A percentile compares a stretch with the other conserved stretches of the same genome.
Evolutionary conservation across 2,329 filamentous ascomycete species (phyloP).

Genomic region (Ophiosphaerella korrae): DNA sequence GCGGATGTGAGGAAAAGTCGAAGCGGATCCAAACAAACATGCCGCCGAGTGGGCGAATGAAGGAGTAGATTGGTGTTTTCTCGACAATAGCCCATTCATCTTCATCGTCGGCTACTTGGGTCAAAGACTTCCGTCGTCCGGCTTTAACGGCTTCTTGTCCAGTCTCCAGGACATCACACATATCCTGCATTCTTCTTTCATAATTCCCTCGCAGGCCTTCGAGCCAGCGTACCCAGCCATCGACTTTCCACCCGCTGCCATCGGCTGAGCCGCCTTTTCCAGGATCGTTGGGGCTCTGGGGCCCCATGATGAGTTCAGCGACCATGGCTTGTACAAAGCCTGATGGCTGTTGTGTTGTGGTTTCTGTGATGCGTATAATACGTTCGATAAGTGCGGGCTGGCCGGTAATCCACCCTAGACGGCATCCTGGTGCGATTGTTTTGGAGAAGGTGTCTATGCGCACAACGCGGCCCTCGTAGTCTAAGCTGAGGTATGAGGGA

Average conservation of each 20-base stretch:
- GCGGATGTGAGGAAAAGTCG: conserved; percentile 73
- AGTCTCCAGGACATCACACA: conserved; percentile 75
- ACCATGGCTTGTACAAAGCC: conserved; percentile 89
- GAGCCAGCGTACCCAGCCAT: conserved; percentile 91
- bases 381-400: conserved; percentile 80
- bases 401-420: conserved; percentile 88
- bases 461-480: conserved; percentile 84
- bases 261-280: conserved; percentile 53
- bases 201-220: conserved; percentile 82
- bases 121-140: conserved; percentile 51
- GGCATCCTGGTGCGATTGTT: conserved; percentile 85
- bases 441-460: conserved; percentile 94
- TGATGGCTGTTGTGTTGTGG: conserved; percentile 79
- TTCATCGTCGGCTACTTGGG: conserved; percentile 40
- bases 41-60: conserved; percentile 79
- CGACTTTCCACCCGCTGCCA: conserved; percentile 73
- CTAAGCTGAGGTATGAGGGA: conserved; percentile 80
- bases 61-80: conserved; percentile 75
- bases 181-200: conserved; percentile 79
- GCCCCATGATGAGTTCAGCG: conserved; percentile 75
- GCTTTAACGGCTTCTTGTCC: conserved; percentile 69
- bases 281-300: conserved; percentile 61
- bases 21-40: conserved; percentile 91
- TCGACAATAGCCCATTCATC: conserved; percentile 76
- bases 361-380: conserved; percentile 74